Conservation (phyloP, 495 filamentous ascomycete genomes). For the Hypoxylon rickii region DNA sequence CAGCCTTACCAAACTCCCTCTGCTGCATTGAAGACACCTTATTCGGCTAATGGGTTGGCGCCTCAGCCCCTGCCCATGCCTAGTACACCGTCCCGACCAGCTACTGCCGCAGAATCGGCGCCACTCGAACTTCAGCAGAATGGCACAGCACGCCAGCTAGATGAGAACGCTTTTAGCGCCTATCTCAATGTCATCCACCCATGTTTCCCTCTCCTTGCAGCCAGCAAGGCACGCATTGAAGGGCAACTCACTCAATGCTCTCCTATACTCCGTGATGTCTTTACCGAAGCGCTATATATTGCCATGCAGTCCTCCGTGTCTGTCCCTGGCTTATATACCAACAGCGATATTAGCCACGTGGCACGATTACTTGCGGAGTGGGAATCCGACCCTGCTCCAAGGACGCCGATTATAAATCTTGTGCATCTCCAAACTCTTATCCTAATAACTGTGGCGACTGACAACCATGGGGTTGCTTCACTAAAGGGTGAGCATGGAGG, state of each 20-base stretch:
- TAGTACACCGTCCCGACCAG: slow-evolving; percentile 37
- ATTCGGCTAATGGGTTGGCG: slow-evolving; percentile 50
- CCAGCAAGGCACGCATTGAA: slow-evolving; percentile 65
- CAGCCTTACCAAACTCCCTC: slow-evolving; percentile 44
- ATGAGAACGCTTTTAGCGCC: slow-evolving; percentile 57
- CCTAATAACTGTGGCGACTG: slow-evolving; percentile 63
- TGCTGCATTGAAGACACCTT: slow-evolving; percentile 32
- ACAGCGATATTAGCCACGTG: slow-evolving; percentile 48
- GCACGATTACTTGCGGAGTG: slow-evolving; percentile 56
- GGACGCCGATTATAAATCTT: slow-evolving; percentile 56
- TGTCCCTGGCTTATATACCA: slow-evolving; percentile 43
- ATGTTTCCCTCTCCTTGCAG: slow-evolving; percentile 73
- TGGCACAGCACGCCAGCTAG: slow-evolving; percentile 43
- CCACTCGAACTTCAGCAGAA: slow-evolving; percentile 36
- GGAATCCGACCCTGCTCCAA: slow-evolving; percentile 54
- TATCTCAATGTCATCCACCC: slow-evolving; percentile 75
- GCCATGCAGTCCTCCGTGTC: slow-evolving; percentile 61
- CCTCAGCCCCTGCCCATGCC: slow-evolving; percentile 39
- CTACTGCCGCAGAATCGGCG: slow-evolving; percentile 36
- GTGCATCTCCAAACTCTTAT: slow-evolving; percentile 67
- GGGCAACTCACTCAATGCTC: slow-evolving; percentile 65
- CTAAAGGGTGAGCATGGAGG: slow-evolving; percentile 40
- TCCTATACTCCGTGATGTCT: slow-evolving; percentile 67
- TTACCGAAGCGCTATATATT: slow-evolving; percentile 69
- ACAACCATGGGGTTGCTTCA: slow-evolving; percentile 48